A percentile compares a stretch with the other conserved stretches of the same genome.
phyloP scores from a whole-genome alignment of 345 rosid species.

The Salix udensis region DNA sequence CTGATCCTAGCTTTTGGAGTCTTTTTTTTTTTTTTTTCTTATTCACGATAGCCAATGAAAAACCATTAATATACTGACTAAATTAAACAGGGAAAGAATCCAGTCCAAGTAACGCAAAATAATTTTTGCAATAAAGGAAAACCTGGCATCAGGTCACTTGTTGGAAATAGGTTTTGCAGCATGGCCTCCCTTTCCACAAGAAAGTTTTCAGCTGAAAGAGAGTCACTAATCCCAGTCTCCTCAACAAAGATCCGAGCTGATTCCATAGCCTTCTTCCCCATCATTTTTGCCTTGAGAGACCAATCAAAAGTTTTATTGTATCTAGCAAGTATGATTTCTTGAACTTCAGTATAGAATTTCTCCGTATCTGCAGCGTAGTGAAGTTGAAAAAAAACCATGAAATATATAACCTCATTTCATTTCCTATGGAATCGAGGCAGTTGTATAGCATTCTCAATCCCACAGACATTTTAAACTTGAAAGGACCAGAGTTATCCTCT shows the following conservation, averaged over 20 bases:
- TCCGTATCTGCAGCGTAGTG: slow-evolving; percentile 63
- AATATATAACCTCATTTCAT: background rate
- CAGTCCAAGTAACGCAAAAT: background rate
- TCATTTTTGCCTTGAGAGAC: slow-evolving; percentile 92
- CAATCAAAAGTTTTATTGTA: slow-evolving; percentile 84
- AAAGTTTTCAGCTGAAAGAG: slow-evolving; percentile 78
- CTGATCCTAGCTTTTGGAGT: background rate
- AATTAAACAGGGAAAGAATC: background rate
- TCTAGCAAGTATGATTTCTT: slow-evolving; percentile 74
- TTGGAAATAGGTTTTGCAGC: slow-evolving; percentile 68
- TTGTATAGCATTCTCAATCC: background rate
- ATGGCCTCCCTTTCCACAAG: slow-evolving; percentile 75
- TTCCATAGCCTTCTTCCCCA: slow-evolving; percentile 90
- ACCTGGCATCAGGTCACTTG: slow-evolving; percentile 89
- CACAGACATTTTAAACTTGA: background rate
- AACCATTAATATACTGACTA: background rate
- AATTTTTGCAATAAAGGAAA: background rate
- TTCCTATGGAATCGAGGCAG: background rate
- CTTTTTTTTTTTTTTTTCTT: too few relatives aligned
- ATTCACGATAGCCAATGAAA: background rate
- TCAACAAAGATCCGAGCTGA: slow-evolving; percentile 75
- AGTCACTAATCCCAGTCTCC: slow-evolving; percentile 75
- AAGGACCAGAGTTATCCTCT: background rate
- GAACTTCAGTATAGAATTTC: slow-evolving; percentile 86
- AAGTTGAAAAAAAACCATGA: slow-evolving; percentile 7